A percentile compares a stretch with the other conserved stretches of the same genome.
phyloP scores from a whole-genome alignment of 352 stramenopile species.

The Phytophthora megakarya region DNA sequence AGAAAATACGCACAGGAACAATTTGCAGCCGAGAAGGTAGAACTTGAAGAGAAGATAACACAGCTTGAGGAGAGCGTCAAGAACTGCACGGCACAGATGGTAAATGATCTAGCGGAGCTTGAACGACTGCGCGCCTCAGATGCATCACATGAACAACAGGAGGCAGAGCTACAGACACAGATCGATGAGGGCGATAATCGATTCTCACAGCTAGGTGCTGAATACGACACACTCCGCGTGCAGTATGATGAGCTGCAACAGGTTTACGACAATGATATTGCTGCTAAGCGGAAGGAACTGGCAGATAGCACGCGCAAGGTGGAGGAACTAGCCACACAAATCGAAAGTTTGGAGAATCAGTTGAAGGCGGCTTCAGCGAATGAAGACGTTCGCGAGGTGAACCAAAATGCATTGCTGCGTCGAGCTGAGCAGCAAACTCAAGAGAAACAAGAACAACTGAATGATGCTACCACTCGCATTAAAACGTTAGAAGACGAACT shows the following conservation, averaged over 20 bases:
- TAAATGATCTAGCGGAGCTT: constrained; percentile 53
- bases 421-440: constrained; percentile 41
- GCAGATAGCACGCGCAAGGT: constrained; percentile 25
- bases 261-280: constrained; percentile 29
- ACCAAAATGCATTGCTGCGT: constrained; percentile 43
- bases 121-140: constrained; percentile 52
- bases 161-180: constrained; percentile 52
- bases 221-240: constrained; percentile 56
- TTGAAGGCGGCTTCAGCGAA: constrained; percentile 30
- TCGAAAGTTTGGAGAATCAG: constrained; percentile 27
- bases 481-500: constrained; percentile 59
- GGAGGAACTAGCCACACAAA: constrained; percentile 38
- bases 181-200: constrained; percentile 62
- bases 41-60: constrained; percentile 57
- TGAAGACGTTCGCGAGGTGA: constrained; percentile 41
- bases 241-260: constrained; percentile 43
- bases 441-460: constrained; percentile 43
- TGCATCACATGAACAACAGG: constrained; percentile 37
- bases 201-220: constrained; percentile 54
- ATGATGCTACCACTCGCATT: constrained; percentile 40
- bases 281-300: constrained; percentile 35
- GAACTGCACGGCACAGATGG: constrained; percentile 52
- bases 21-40: constrained; percentile 36
- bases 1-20: constrained; percentile 27
- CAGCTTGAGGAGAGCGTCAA: constrained; percentile 59